Percentiles rank a stretch among this genome's conserved stretches.
These are phyloP conservation scores for Calonectria fujianensis DNA, from an alignment of 2,329 filamentous ascomycete genomes.

Conservation along the genomic window DNA sequence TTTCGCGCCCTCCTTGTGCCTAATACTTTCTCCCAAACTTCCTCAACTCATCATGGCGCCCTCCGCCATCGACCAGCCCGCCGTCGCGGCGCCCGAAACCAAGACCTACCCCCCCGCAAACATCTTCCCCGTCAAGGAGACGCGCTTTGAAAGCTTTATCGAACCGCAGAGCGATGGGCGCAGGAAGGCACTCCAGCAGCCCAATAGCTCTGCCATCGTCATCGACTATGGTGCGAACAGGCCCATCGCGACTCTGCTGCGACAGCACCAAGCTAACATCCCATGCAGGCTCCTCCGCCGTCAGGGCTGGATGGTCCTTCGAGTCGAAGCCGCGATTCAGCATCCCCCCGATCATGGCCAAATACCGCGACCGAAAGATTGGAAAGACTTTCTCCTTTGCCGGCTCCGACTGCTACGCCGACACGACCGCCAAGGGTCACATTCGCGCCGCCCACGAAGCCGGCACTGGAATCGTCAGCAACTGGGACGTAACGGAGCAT, in stretches of 20 bases:
- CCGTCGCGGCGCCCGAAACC: conserved; percentile 59
- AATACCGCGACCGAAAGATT: conserved; percentile 95
- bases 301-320: conserved; percentile 97
- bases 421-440: conserved; percentile 93
- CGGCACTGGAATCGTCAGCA: conserved; percentile 92
- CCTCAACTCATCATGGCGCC: conserved; percentile 67
- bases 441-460: conserved; percentile 93
- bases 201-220: conserved; percentile 85
- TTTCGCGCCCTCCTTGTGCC: conserved; percentile 36
- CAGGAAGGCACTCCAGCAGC: conserved; percentile 76
- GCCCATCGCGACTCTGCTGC: conserved; percentile 33
- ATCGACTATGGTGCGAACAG: conserved; percentile 91
- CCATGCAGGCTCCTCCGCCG: conserved; percentile 83
- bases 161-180: conserved; percentile 80
- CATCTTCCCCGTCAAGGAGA: conserved; percentile 78
- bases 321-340: conserved; percentile 87
- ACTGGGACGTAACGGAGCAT: conserved; percentile 98
- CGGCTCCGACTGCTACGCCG: conserved; percentile 93
- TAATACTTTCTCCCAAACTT: conserved; percentile 34
- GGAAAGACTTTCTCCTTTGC: conserved; percentile 95
- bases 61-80: conserved; percentile 69
- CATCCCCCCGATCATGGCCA: conserved; percentile 92
- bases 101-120: conserved; percentile 71
- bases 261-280: conserved; percentile 47
- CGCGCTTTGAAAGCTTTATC: conserved; percentile 74